Evolutionary conservation across 306 rosid genomes (phyloP), one percentile per base, ranked within the genome.

Genomic region (Leucaena leucocephala): DNA sequence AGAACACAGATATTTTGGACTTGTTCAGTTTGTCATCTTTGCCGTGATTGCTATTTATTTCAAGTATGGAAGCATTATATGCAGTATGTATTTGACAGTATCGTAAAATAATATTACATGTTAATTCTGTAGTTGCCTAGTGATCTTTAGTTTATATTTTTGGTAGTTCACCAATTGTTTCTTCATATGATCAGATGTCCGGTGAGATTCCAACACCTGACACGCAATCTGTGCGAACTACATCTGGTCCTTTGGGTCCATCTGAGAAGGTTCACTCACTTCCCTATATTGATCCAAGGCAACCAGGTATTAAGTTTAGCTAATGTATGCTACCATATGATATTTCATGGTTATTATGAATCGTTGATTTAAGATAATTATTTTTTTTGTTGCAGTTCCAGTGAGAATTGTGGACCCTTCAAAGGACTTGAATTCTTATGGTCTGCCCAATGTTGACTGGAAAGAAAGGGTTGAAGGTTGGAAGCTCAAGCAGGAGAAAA

Each of bases 401-500:
- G 86, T 86, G 77, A 86, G 92, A 76, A 88, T 82, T 78, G 87
- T 92, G 66, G 86, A 89, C 66, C 91, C 92, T 35, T 83, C 90
- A n/a, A 84, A 84, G 81, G 96, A 91, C 83, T 72, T 85, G 82
- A 91, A 87, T 55, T 89, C 87, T 43, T 86, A 90, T 81, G 99
- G 99, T 67, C 92, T 96, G 76, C 97, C 98, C 82, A 91, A 88
- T 85, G 96, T 96, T 81, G 99, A 96, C 90, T 96, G 99, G 99
- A 96, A 96, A 85, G 99, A 96, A 88, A 91, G 99, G 87, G 99
- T 96, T 55, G 99, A 96, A 87, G 96, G 99, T 68, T 96, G 99
- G 99, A 96, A 93, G 78, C 89, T 93, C 78, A 96, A 96, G 89
- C 98, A 96, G 76, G 99, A 96, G 78, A 96, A 93, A 85, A 96